Conservation (phyloP, 2,329 filamentous ascomycete genomes). For the Mariannaea sp. region DNA sequence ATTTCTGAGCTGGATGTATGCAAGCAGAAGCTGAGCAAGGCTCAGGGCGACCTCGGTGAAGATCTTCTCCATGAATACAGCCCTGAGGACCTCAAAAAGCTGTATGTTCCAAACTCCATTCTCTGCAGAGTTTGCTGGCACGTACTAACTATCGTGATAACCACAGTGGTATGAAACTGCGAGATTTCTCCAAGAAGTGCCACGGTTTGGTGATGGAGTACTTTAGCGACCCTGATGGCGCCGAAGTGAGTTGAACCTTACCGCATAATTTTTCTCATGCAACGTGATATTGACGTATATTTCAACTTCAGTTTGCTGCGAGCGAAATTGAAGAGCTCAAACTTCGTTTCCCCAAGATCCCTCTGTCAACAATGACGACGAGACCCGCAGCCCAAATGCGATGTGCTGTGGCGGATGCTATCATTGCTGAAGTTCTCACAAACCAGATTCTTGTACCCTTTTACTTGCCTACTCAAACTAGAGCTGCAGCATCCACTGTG, state of each 20-base stretch:
- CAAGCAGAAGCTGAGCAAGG: slow-evolving; percentile 29
- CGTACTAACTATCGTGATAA: slow-evolving; percentile 12
- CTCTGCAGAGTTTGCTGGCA: background rate
- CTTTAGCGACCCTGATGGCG: slow-evolving; percentile 34
- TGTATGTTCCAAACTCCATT: slow-evolving; percentile 21
- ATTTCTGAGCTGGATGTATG: slow-evolving; percentile 25
- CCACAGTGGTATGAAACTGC: slow-evolving; percentile 31
- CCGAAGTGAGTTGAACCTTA: slow-evolving; percentile 19
- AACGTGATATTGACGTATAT: background rate
- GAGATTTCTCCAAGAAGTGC: slow-evolving; percentile 31
- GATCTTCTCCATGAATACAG: slow-evolving; percentile 28
- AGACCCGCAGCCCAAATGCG: slow-evolving; percentile 34
- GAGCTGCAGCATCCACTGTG: slow-evolving; percentile 26
- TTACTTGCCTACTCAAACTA: slow-evolving; percentile 30
- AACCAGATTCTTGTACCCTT: slow-evolving; percentile 39
- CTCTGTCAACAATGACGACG: slow-evolving; percentile 30
- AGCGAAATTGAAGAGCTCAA: slow-evolving; percentile 35
- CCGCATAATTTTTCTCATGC: background rate
- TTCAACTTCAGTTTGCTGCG: slow-evolving; percentile 21
- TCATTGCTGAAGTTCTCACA: slow-evolving; percentile 33
- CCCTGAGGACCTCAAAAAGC: slow-evolving; percentile 27
- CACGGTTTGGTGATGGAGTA: slow-evolving; percentile 37
- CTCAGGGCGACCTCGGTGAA: slow-evolving; percentile 33
- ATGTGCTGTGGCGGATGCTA: slow-evolving; percentile 38
- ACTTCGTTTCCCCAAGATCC: slow-evolving; percentile 31